Conservation (phyloP, 1,284 basidiomycete species). For the Puccinia coronata region DNA sequence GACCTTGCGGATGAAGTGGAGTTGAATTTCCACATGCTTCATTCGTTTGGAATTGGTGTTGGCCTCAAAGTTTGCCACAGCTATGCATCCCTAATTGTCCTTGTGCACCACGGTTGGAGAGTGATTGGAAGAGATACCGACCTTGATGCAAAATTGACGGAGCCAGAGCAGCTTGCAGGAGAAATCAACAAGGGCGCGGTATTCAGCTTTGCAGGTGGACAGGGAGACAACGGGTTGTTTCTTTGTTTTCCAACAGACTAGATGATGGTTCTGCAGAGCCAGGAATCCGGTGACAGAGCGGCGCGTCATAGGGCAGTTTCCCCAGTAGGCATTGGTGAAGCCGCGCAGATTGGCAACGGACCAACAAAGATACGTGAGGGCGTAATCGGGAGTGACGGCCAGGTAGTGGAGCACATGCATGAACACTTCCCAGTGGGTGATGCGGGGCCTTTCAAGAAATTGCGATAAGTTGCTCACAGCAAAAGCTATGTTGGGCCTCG, state of each 20-base stretch:
- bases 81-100: not conserved
- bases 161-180: not conserved
- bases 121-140: not conserved
- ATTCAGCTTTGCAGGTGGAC: constrained; percentile 6
- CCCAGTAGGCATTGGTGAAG: constrained; percentile 28
- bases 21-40: not conserved
- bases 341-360: not conserved
- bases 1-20: not conserved
- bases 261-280: not conserved
- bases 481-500: not conserved
- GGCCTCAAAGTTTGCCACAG: not conserved
- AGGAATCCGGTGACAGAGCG: not conserved
- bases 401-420: constrained; percentile 10
- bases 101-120: not conserved
- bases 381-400: not conserved
- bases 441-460: constrained; percentile 1
- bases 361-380: not conserved
- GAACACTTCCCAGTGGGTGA: constrained; percentile 7
- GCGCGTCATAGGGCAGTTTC: not conserved
- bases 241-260: constrained; percentile 1
- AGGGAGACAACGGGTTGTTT: constrained; percentile 19
- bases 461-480: not conserved
- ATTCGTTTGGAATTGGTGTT: not conserved
- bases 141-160: not conserved
- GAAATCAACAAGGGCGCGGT: not conserved